phyloP scores from a whole-genome alignment of 108 stramenopile species.

The Cyclotella kingstonii region DNA sequence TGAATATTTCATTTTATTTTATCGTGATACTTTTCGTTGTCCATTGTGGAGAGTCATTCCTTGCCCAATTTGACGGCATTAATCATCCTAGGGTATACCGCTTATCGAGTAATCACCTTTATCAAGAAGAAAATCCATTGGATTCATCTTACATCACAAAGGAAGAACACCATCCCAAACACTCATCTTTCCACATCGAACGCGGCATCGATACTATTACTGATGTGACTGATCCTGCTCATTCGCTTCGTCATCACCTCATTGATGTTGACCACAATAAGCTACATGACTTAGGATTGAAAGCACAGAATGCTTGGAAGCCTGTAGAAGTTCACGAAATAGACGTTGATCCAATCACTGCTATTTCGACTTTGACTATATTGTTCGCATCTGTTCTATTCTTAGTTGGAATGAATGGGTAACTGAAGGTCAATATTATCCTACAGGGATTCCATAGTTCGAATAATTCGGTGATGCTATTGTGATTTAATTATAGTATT shows the following conservation, averaged over 20 bases:
- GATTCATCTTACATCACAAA: constrained; percentile 11
- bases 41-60: neutral
- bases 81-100: neutral
- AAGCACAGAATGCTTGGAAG: constrained; percentile 32
- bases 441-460: too few species aligned
- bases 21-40: neutral
- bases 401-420: constrained; percentile 1
- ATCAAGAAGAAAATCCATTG: constrained; percentile 25
- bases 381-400: constrained; percentile 17
- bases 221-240: constrained; percentile 21
- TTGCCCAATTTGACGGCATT: neutral
- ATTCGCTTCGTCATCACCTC: constrained; percentile 28
- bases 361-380: constrained; percentile 4
- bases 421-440: too few species aligned
- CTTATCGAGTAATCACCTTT: constrained; percentile 11
- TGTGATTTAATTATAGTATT: too few species aligned
- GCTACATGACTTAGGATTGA: constrained; percentile 23
- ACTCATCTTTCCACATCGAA: constrained; percentile 27
- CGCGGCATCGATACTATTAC: constrained; percentile 11
- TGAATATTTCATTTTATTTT: too few species aligned
- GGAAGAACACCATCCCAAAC: constrained; percentile 29
- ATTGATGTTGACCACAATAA: constrained; percentile 32
- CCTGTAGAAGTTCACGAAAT: constrained; percentile 38
- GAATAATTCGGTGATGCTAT: too few species aligned
- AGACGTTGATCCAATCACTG: constrained; percentile 28